Percentiles rank a stretch among this genome's conserved stretches.
Evolutionary conservation across 1,284 basidiomycete genomes (phyloP).

Genomic region (Puccinia horiana): DNA sequence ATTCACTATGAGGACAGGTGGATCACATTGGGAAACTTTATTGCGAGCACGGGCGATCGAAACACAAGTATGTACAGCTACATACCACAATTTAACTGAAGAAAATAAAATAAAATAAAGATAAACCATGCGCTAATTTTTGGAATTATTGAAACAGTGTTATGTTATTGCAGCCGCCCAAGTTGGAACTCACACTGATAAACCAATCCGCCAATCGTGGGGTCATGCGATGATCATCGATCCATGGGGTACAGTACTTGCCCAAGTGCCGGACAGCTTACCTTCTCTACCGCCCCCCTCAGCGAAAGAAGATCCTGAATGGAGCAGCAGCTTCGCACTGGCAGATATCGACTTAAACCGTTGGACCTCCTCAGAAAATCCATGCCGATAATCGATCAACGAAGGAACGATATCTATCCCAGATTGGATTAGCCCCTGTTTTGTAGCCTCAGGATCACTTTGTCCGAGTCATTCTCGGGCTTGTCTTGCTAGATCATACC

Average conservation of each 20-base stretch:
- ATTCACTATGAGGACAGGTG: slow-evolving; percentile 57
- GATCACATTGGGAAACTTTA: slow-evolving; percentile 57
- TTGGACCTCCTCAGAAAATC: slow-evolving; percentile 54
- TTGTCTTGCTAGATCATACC: too few relatives aligned
- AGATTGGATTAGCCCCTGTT: slow-evolving; percentile 12
- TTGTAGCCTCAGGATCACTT: too few relatives aligned
- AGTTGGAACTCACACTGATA: slow-evolving; percentile 52
- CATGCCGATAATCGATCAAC: slow-evolving; percentile 57
- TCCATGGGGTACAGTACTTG: slow-evolving; percentile 57
- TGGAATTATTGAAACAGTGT: slow-evolving; percentile 51
- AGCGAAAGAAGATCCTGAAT: slow-evolving; percentile 13
- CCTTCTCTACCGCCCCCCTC: not conserved
- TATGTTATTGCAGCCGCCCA: slow-evolving; percentile 58
- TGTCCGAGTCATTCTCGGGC: too few relatives aligned
- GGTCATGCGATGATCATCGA: slow-evolving; percentile 59
- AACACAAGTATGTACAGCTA: slow-evolving; percentile 50
- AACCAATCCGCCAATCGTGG: slow-evolving; percentile 52
- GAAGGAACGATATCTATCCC: slow-evolving; percentile 56
- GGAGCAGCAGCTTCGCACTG: slow-evolving; percentile 4
- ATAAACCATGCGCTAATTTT: not conserved
- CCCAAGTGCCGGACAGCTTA: slow-evolving; percentile 51
- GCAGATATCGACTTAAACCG: slow-evolving; percentile 52
- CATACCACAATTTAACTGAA: not conserved
- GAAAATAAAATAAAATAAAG: not conserved
- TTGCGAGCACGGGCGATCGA: slow-evolving; percentile 57